Base-by-base conservation (phyloP, 352 stramenopile genomes). In the Phytophthora rubi region DNA sequence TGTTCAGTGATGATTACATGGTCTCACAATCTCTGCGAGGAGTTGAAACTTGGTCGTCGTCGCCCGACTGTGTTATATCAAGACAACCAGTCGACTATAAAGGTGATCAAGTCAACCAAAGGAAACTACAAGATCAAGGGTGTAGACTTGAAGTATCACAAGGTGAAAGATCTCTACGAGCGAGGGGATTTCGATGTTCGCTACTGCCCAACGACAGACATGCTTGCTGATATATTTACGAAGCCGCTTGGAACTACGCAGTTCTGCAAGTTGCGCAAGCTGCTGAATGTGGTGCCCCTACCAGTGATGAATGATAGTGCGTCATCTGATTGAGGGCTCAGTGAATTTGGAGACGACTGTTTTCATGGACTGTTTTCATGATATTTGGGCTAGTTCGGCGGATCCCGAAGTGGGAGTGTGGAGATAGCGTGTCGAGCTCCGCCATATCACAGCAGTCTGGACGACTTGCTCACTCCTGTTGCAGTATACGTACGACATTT, bases 291-390 rank as follows among this genome's bases (percentile, higher is more conserved):
- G n/a, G 59, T 60, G 26, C 37, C 39, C 7, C 37, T 47, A 4
- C 49, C 59, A 21, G 35, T 67, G 16, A 33, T 7, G 37, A 23
- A 45, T 1, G 2, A 28, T 28, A 28, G 2, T 28, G 23, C 23
- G 23, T 28, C 23, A 28, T 28, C 23, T 28, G 23, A 28, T 28
- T 28, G 23, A 28, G 23, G 23, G 2, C 2, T 28, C 23, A 44
- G 35, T 99, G 96, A 98, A 32, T 86, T 88, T n/a, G 93, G 91
- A 51, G 88, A 96, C 69, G 89, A 96, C 18, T 21, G 18, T 21
- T 21, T 21, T 21, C 18, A 21, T 21, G 18, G 18, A 21, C 71
- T 95, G 94, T 68, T 96, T 94, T 98, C 51, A 88, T 49, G 12
- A 28, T 28, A 1, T 28, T 28, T 28, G 23, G 23, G 23, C 23